Percentiles rank a stretch among this genome's conserved stretches.
Conservation (phyloP, 1,284 basidiomycete species). For the Boletus semigastroideus region DNA sequence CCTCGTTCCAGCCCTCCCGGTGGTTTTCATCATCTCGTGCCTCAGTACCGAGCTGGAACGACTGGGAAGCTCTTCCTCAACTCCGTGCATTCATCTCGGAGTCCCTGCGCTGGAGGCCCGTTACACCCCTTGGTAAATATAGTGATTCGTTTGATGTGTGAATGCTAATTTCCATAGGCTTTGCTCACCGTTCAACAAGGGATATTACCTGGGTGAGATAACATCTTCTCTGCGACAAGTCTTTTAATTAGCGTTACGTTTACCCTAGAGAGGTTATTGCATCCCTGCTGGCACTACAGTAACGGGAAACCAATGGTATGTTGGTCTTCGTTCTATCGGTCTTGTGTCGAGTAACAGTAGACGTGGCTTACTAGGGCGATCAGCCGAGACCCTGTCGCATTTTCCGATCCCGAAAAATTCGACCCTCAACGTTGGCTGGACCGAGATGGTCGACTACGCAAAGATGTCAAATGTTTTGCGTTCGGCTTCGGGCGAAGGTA, state of each 20-base stretch:
- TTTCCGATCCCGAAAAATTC: slow-evolving; percentile 58
- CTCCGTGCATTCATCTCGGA: slow-evolving; percentile 64
- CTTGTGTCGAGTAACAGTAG: no score
- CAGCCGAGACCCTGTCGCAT: slow-evolving; percentile 53
- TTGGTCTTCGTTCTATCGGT: neutral
- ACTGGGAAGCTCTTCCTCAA: slow-evolving; percentile 50
- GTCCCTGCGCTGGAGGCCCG: slow-evolving; percentile 63
- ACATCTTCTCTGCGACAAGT: neutral
- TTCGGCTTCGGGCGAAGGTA: slow-evolving; percentile 64
- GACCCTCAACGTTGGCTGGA: slow-evolving; percentile 59
- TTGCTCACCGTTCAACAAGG: slow-evolving; percentile 56
- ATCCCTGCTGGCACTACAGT: slow-evolving; percentile 62
- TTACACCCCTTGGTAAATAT: slow-evolving; percentile 45
- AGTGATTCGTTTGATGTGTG: no score
- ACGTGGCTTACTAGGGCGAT: slow-evolving; percentile 45
- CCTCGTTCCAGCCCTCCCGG: fast-evolving
- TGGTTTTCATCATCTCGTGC: neutral
- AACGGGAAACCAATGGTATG: slow-evolving; percentile 60
- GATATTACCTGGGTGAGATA: slow-evolving; percentile 55
- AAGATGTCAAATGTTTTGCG: slow-evolving; percentile 50
- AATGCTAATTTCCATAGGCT: slow-evolving; percentile 33
- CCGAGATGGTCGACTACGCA: slow-evolving; percentile 45
- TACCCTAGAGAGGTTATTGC: slow-evolving; percentile 44
- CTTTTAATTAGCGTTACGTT: neutral
- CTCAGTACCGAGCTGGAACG: slow-evolving; percentile 46